A percentile compares a stretch with the other conserved stretches of the same genome.
These are phyloP conservation scores for Aspergillus caelatus DNA, from an alignment of 2,329 filamentous ascomycete genomes.

Conservation along the genomic window DNA sequence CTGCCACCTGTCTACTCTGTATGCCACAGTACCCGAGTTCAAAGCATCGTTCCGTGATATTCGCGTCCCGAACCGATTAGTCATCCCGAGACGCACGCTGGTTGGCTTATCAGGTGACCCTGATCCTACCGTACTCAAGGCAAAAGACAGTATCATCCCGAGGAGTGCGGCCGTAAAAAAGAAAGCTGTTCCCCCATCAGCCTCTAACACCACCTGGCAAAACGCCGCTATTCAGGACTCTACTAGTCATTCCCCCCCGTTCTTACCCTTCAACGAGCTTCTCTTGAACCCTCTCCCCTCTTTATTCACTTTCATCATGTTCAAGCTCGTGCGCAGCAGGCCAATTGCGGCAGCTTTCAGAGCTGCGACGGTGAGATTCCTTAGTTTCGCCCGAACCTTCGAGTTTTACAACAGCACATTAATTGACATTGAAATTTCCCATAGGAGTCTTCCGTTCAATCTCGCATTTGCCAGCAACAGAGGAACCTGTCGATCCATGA, in stretches of 20 bases:
- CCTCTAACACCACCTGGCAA: constrained; percentile 15
- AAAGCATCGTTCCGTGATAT: constrained; percentile 31
- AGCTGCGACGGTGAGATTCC: constrained; percentile 69
- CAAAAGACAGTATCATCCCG: constrained; percentile 32
- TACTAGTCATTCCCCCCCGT: constrained; percentile 13
- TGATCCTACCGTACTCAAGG: constrained; percentile 29
- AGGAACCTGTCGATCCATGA: constrained; percentile 96
- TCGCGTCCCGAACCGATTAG: constrained; percentile 34
- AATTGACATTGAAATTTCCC: constrained; percentile 50
- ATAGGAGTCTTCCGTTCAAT: constrained; percentile 61
- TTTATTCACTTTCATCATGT: constrained; percentile 64
- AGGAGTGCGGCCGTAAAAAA: constrained; percentile 35
- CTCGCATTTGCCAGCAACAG: constrained; percentile 69
- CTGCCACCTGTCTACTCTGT: background rate
- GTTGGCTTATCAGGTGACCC: constrained; percentile 32
- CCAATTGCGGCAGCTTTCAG: constrained; percentile 78
- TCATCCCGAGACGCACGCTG: constrained; percentile 31
- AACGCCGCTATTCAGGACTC: constrained; percentile 20
- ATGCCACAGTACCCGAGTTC: background rate
- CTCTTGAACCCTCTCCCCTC: constrained; percentile 22
- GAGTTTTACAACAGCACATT: constrained; percentile 40
- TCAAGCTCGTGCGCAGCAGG: constrained; percentile 76
- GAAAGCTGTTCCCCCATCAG: constrained; percentile 37
- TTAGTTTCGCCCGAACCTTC: constrained; percentile 1
- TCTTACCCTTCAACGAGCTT: constrained; percentile 8